Conservation (phyloP, 352 stramenopile genomes). For the Phytophthora rubi region DNA sequence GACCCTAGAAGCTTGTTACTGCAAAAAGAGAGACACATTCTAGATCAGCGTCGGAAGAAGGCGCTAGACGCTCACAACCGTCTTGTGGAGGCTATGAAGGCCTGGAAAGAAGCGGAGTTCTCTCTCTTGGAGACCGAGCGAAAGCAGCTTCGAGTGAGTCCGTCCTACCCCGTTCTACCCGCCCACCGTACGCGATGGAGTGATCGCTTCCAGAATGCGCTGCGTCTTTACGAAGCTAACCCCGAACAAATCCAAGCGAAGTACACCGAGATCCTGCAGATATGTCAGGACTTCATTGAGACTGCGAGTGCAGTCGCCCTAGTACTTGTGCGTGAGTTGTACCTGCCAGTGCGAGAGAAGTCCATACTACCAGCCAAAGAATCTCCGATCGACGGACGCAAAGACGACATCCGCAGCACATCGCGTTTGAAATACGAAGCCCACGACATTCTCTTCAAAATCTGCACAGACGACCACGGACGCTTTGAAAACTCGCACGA, state of each 20-base stretch:
- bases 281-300: conserved; percentile 91
- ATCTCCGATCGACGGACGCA: conserved; percentile 69
- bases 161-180: conserved; percentile 55
- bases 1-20: conserved; percentile 51
- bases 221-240: conserved; percentile 47
- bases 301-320: conserved; percentile 68
- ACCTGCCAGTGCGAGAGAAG: conserved; percentile 77
- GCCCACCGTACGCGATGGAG: conserved; percentile 64
- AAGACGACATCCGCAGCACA: conserved; percentile 63
- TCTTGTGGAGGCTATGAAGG: conserved; percentile 68
- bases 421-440: conserved; percentile 80
- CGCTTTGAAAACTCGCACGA: conserved; percentile 92
- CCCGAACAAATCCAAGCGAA: conserved; percentile 66
- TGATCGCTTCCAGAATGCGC: conserved; percentile 65
- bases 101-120: conserved; percentile 78
- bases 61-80: conserved; percentile 58
- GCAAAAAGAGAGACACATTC: conserved; percentile 60
- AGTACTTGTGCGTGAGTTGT: conserved; percentile 84
- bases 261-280: conserved; percentile 84
- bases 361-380: conserved; percentile 71
- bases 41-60: conserved; percentile 59
- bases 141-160: conserved; percentile 52
- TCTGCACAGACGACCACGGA: conserved; percentile 91
- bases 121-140: conserved; percentile 61
- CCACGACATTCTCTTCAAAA: conserved; percentile 90